Conservation (phyloP, 1,284 basidiomycete genomes). For the Cryptococcus sp. region DNA sequence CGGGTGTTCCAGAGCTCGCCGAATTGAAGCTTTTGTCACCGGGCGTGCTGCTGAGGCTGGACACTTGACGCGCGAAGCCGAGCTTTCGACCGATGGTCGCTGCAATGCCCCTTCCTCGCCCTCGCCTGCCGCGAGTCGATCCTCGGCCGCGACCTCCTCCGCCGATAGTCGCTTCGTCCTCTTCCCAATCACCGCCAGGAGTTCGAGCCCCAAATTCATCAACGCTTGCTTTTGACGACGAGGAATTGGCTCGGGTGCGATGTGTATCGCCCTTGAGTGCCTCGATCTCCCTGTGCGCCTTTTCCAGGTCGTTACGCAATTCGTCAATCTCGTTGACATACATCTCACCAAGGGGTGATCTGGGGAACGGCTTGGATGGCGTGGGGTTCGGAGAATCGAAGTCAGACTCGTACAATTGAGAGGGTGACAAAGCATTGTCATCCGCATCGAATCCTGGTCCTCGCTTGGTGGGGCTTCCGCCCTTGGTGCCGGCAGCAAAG, state of each 20-base stretch:
- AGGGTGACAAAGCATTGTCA: conserved; percentile 56
- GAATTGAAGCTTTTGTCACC: conserved; percentile 47
- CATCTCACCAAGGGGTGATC: conserved; percentile 49
- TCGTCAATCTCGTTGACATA: conserved; percentile 52
- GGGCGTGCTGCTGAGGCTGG: conserved; percentile 25
- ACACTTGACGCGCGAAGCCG: conserved; percentile 38
- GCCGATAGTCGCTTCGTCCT: conserved; percentile 27
- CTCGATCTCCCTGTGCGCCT: conserved; percentile 47
- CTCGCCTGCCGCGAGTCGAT: conserved; percentile 43
- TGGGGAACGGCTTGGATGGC: conserved; percentile 62
- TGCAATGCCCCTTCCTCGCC: conserved; percentile 37
- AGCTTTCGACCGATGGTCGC: conserved; percentile 43
- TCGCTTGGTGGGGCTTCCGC: conserved; percentile 62
- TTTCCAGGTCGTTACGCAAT: conserved; percentile 43
- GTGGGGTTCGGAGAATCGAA: conserved; percentile 68
- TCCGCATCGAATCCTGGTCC: conserved; percentile 63
- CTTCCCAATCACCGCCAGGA: conserved; percentile 29
- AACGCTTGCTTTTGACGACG: conserved; percentile 16
- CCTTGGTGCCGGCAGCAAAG: conserved; percentile 61
- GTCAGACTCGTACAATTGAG: conserved; percentile 49
- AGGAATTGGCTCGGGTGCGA: conserved; percentile 9
- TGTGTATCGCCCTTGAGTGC: conserved; percentile 31
- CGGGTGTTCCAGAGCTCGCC: conserved; percentile 44
- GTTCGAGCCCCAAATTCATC: conserved; percentile 41
- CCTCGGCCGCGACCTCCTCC: conserved; percentile 26